Evolutionary conservation across 2,329 filamentous ascomycete species (phyloP), one percentile per base, ranked within the genome.

Genomic region (Neonectria neomacrospora): DNA sequence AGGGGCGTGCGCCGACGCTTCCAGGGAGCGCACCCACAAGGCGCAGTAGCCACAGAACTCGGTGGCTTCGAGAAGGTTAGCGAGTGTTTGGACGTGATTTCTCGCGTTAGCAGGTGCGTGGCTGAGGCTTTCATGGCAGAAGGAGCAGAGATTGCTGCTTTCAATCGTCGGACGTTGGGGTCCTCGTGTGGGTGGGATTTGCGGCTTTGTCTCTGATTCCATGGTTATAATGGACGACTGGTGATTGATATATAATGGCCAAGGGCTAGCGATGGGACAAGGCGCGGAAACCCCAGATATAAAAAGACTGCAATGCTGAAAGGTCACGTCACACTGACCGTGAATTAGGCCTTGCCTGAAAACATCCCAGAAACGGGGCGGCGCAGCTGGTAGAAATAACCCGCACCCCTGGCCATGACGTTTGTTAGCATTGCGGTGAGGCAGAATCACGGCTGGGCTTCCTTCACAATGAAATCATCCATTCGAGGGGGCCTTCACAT

Each of bases 121-220:
- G 12, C 12, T 18, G 5, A 39, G 26, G 14, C 22, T 28, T 48
- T 54, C 39, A 28, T 37, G 16, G 37, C 63, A 65, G 23, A 55
- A 65, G 28, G 54, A 34, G 39, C 61, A 65, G 16, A 65, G 55
- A 0, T 39, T 64, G 14, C 34, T 52, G 11, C 51, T 32, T 3
- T 50, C 45, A 3, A 50, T 11, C 3, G 45, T 32, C 3, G 32
- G 45, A 12, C n/a, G 10, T 10, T 12, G 8, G 3, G 8, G 45
- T 3, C 14, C 16, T 48, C 6, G 16, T 0, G 2, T 20, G 16
- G 3, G 16, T 11, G 14, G 3, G 10, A n/a, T n/a, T n/a, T 28
- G 23, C 14, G 16, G 16, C 10, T 1, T 14, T 2, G 28, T 50
- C 3, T 32, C 28, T 14, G n/a, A 20, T 3, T 12, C 45, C 28